Conservation (phyloP, 257 asterid genomes). For the Solanum clarkiae region DNA sequence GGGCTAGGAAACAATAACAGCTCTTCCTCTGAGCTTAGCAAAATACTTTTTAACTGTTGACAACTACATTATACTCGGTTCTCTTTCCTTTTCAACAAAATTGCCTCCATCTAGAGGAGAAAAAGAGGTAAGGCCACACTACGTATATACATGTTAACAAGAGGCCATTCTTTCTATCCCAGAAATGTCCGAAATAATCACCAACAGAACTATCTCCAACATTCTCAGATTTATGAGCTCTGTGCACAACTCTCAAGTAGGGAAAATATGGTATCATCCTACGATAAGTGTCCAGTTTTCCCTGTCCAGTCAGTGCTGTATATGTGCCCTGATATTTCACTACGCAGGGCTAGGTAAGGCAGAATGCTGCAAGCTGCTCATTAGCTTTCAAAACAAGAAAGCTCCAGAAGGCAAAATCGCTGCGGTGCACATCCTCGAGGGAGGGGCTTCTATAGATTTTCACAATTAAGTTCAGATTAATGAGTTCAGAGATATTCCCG, state of each 20-base stretch:
- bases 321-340: background rate
- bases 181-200: background rate
- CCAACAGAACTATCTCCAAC: background rate
- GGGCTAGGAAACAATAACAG: background rate
- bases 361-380: background rate
- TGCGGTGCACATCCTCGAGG: background rate
- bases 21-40: background rate
- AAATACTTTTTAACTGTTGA: background rate
- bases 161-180: background rate
- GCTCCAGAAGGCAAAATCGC: background rate
- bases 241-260: background rate
- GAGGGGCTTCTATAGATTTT: background rate
- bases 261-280: background rate
- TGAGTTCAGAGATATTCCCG: constrained; percentile 50
- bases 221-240: background rate
- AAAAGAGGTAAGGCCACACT: background rate
- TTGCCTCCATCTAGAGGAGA: background rate
- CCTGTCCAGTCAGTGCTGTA: background rate
- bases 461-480: background rate
- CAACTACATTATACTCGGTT: background rate
- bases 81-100: background rate
- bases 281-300: background rate
- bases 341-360: background rate
- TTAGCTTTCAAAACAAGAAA: background rate
- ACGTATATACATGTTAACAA: background rate